Conservation (phyloP, 2,329 filamentous ascomycete genomes). For the Microsporum audouinii region DNA sequence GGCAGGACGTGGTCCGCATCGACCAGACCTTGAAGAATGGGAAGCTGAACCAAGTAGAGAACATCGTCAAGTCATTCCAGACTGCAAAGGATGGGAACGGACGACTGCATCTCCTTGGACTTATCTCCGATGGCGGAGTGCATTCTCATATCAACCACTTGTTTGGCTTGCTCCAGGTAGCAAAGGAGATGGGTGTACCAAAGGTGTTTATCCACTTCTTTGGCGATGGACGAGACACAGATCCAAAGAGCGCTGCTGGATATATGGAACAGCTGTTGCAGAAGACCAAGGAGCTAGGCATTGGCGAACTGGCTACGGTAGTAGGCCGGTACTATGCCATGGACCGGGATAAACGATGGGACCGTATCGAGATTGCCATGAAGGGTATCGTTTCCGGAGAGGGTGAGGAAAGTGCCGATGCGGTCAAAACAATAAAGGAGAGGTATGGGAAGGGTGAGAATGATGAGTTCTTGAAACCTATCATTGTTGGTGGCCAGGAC, state of each 20-base stretch:
- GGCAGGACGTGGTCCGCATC: constrained; percentile 96
- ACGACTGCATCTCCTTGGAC: constrained; percentile 78
- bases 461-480: constrained; percentile 97
- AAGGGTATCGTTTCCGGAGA: constrained; percentile 78
- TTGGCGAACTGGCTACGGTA: constrained; percentile 80
- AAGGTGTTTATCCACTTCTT: constrained; percentile 99
- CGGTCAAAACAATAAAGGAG: constrained; percentile 74
- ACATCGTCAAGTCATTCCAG: constrained; percentile 66
- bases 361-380: constrained; percentile 78
- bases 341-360: constrained; percentile 99
- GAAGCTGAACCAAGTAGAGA: constrained; percentile 63
- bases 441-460: constrained; percentile 80
- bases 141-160: constrained; percentile 94
- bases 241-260: constrained; percentile 80
- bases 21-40: constrained; percentile 82
- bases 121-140: constrained; percentile 91
- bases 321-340: constrained; percentile 97
- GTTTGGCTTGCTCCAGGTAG: constrained; percentile 73
- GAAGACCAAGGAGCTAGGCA: constrained; percentile 68
- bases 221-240: constrained; percentile 92
- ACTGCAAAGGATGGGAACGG: constrained; percentile 78
- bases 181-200: constrained; percentile 76
- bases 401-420: constrained; percentile 74
- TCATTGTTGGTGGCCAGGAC: constrained; percentile 82
- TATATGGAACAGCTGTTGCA: constrained; percentile 82